Conservation (phyloP, 192 early-diverging fungal genomes). For the Coemansia erecta region DNA sequence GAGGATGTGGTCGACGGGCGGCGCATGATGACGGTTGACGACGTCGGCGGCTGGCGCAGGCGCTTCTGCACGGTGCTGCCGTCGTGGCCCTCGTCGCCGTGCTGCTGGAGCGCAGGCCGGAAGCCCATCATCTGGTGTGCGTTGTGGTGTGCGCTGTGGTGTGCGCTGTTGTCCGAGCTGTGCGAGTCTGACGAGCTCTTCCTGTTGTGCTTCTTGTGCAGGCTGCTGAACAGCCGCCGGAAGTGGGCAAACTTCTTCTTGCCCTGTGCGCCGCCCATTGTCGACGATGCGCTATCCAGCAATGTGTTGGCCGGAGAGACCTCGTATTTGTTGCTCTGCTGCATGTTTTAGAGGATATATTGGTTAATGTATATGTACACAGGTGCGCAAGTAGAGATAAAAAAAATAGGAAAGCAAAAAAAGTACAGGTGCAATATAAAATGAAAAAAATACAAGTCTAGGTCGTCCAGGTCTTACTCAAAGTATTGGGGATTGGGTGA, state of each 20-base stretch:
- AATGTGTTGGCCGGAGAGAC: constrained; percentile 47
- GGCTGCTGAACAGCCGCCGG: constrained; percentile 48
- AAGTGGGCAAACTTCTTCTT: constrained; percentile 56
- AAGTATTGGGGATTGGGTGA: too few relatives aligned
- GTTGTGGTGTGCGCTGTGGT: constrained; percentile 4
- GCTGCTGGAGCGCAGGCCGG: constrained; percentile 11
- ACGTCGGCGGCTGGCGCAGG: constrained; percentile 35
- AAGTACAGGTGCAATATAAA: background rate
- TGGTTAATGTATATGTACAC: background rate
- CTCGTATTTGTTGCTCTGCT: constrained; percentile 32
- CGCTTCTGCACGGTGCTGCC: constrained; percentile 31
- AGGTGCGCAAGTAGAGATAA: background rate
- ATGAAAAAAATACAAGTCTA: background rate
- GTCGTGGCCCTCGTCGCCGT: constrained; percentile 20
- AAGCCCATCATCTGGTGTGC: constrained; percentile 17
- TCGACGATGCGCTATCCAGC: constrained; percentile 23
- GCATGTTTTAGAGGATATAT: constrained; percentile 13
- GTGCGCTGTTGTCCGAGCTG: background rate
- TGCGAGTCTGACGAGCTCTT: constrained; percentile 22
- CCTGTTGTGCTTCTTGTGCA: constrained; percentile 43
- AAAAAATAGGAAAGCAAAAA: background rate
- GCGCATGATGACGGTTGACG: constrained; percentile 48
- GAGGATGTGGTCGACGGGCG: constrained; percentile 49
- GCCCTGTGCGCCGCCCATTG: constrained; percentile 28
- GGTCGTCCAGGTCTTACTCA: background rate